phyloP scores from a whole-genome alignment of 2,329 filamentous ascomycete genomes.

The Calonectria naviculata region DNA sequence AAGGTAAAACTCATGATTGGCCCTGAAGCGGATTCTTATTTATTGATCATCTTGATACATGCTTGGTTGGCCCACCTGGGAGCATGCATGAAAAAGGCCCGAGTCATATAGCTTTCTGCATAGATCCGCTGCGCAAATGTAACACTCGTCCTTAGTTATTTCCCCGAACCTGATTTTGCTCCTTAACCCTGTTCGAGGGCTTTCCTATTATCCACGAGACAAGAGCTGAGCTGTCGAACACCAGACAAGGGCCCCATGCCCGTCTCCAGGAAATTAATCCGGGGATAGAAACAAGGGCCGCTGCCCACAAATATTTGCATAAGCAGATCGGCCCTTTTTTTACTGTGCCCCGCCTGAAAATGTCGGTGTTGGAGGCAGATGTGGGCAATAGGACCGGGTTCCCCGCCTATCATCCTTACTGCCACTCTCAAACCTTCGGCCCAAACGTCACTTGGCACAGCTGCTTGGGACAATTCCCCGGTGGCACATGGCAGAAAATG shows the following conservation, averaged over 20 bases:
- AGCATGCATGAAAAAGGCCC: too few species aligned
- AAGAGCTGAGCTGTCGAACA: background rate
- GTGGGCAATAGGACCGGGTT: background rate
- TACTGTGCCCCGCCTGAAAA: background rate
- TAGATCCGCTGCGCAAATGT: background rate
- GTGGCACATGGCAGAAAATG: background rate
- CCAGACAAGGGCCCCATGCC: background rate
- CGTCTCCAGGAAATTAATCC: background rate
- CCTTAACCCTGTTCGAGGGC: background rate
- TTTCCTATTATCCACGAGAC: background rate
- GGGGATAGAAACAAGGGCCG: background rate
- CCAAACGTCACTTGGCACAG: background rate
- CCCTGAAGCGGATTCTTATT: too few species aligned
- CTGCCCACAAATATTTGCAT: background rate
- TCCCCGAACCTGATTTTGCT: background rate
- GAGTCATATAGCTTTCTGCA: background rate
- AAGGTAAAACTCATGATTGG: too few species aligned
- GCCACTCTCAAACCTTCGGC: background rate
- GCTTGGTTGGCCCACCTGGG: too few species aligned
- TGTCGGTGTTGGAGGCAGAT: background rate
- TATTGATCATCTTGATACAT: too few species aligned
- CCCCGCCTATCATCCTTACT: background rate
- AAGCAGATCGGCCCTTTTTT: background rate
- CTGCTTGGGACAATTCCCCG: background rate
- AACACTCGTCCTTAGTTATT: background rate